Evolutionary conservation across 371 early-diverging fungal species (phyloP).

Genomic region (Umbelopsis sp.): DNA sequence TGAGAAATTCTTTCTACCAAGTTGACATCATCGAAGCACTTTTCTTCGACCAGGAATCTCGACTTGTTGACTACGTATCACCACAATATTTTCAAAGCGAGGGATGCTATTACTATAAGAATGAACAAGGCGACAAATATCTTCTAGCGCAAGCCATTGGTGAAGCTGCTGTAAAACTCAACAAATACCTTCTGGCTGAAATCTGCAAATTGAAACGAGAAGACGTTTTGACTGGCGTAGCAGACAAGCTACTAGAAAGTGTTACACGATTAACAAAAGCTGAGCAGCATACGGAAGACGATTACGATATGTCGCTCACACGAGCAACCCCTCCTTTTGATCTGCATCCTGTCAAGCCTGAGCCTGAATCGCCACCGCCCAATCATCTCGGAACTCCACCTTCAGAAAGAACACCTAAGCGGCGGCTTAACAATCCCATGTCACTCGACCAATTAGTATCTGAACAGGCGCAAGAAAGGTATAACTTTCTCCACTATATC

Average conservation of each 20-base stretch:
- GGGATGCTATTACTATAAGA: conserved; percentile 25
- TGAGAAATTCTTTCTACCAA: conserved; percentile 22
- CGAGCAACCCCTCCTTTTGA: conserved; percentile 25
- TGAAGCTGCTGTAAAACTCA: conserved; percentile 28
- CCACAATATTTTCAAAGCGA: conserved; percentile 19
- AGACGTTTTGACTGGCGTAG: conserved; percentile 41
- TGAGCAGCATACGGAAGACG: conserved; percentile 22
- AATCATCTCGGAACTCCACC: conserved; percentile 21
- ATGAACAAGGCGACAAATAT: conserved; percentile 27
- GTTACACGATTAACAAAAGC: conserved; percentile 29
- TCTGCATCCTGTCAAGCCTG: conserved; percentile 35
- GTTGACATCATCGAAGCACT: conserved; percentile 27
- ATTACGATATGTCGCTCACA: conserved; percentile 32
- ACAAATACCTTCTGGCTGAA: conserved; percentile 39
- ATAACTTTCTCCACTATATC: not conserved
- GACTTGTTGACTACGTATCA: conserved; percentile 14
- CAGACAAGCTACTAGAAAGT: conserved; percentile 35
- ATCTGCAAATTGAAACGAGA: conserved; percentile 45
- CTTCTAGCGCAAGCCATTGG: conserved; percentile 26
- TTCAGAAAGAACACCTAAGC: not conserved
- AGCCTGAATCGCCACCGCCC: conserved; percentile 38
- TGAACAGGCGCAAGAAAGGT: conserved; percentile 9
- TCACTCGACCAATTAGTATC: conserved; percentile 9
- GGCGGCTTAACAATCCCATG: conserved; percentile 3
- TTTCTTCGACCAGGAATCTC: conserved; percentile 16